These are phyloP conservation scores for Pyrenula massariospora DNA, from an alignment of 495 filamentous ascomycete genomes.

Conservation along the genomic window DNA sequence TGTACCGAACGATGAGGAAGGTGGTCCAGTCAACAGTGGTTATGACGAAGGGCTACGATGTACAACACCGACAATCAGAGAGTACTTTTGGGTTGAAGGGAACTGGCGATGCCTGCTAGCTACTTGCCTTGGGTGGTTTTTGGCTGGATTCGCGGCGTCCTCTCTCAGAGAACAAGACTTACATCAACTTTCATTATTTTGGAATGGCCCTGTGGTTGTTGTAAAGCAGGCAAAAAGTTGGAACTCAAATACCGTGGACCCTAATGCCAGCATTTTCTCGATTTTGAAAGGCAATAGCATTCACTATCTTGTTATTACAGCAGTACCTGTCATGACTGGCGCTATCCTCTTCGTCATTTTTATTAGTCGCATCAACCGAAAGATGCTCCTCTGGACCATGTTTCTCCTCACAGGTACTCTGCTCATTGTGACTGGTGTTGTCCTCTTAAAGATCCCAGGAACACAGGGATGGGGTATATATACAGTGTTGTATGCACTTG, in stretches of 20 bases:
- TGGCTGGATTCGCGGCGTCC: background rate
- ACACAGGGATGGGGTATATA: slow-evolving; percentile 12
- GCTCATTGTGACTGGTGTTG: slow-evolving; percentile 39
- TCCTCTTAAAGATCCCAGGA: slow-evolving; percentile 34
- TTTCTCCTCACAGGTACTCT: slow-evolving; percentile 33
- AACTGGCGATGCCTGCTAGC: slow-evolving; percentile 40
- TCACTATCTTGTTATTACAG: background rate
- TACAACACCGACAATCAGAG: background rate
- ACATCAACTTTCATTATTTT: background rate
- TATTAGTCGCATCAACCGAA: background rate
- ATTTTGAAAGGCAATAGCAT: background rate
- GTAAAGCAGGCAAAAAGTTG: background rate
- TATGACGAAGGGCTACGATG: background rate
- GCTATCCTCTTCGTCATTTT: background rate
- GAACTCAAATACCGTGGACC: background rate
- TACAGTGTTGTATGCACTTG: slow-evolving; percentile 44
- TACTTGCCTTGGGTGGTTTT: slow-evolving; percentile 31
- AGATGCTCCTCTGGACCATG: background rate
- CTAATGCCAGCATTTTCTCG: background rate
- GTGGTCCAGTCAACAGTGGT: background rate
- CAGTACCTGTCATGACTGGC: background rate
- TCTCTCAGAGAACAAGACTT: background rate
- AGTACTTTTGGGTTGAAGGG: background rate
- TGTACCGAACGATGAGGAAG: background rate
- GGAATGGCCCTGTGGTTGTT: background rate